Evolutionary conservation across 352 stramenopile genomes (phyloP), one percentile per base, ranked within the genome.

Genomic region (Phytophthora tentaculata): DNA sequence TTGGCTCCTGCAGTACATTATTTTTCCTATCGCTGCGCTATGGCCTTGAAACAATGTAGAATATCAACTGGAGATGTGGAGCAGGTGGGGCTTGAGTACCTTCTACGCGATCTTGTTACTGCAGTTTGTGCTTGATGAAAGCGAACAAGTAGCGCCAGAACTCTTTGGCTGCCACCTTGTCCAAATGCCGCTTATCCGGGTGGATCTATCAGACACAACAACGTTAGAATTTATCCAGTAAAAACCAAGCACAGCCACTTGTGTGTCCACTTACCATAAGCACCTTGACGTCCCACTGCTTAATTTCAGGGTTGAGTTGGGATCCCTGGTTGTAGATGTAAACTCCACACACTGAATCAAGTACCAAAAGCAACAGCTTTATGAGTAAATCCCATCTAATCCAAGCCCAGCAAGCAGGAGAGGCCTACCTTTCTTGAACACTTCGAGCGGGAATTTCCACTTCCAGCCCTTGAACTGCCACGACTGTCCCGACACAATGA

Each of bases 401-500:
- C n/a, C n/a, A n/a, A n/a, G n/a, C n/a, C n/a, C n/a, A n/a, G n/a
- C n/a, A n/a, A n/a, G n/a, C n/a, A n/a, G n/a, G n/a, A n/a, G n/a
- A n/a, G n/a, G n/a, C n/a, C n/a, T 64, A 96, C 90, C 88, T 82
- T 95, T 90, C 77, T 97, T 95, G 71, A 98, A 97, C 5, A 97
- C 77, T 61, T 96, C 88, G 4, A 97, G 76, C 16, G 92, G 92
- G 67, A 97, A 96, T 49, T 95, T 92, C 83, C 86, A 97, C 74
- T 97, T 94, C 92, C 92, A 98, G 13, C 90, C 92, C 80, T 97
- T 97, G 64, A 98, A 98, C 76, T 98, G 92, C 92, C 92, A 98
- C 45, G 83, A 77, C 53, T 96, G 87, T 2, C 92, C 92, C 12
- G 89, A 95, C 9, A 91, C 92, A 61, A 98, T 92, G 35, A 98